Percentiles rank a stretch among this genome's conserved stretches.
phyloP scores from a whole-genome alignment of 1,139 yeast species.

The Yamadazyma membranifaciens region DNA sequence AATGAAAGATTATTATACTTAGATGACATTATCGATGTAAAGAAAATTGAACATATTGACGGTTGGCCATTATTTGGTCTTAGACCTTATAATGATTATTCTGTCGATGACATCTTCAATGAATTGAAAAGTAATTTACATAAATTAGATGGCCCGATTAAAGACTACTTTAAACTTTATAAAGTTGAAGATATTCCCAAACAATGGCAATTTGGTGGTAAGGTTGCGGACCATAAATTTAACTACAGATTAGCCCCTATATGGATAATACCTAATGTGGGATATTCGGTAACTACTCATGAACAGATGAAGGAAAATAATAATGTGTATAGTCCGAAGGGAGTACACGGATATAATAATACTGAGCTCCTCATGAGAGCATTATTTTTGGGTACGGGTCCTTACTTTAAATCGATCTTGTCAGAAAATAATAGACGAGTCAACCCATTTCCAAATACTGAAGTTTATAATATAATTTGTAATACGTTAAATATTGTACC shows the following conservation, averaged over 20 bases:
- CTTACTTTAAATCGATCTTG: constrained; percentile 52
- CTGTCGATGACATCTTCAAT: constrained; percentile 19
- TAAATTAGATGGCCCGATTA: constrained; percentile 17
- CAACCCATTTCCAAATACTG: constrained; percentile 68
- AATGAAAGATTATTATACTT: constrained; percentile 61
- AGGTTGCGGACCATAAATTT: constrained; percentile 36
- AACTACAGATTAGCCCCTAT: constrained; percentile 73
- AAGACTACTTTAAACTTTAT: constrained; percentile 34
- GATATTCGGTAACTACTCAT: constrained; percentile 72
- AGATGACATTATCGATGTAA: constrained; percentile 63
- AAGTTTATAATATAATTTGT: constrained; percentile 73
- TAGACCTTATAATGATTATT: constrained; percentile 47
- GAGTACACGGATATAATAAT: constrained; percentile 84
- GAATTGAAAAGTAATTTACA: constrained; percentile 24
- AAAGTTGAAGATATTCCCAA: constrained; percentile 58
- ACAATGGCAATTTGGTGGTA: constrained; percentile 68
- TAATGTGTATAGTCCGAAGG: constrained; percentile 59
- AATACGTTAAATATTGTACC: constrained; percentile 61
- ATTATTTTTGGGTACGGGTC: constrained; percentile 76
- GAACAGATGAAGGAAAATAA: constrained; percentile 50
- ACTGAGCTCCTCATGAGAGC: constrained; percentile 81
- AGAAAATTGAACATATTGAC: constrained; percentile 59
- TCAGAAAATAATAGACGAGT: constrained; percentile 29
- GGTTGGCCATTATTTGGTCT: constrained; percentile 93
- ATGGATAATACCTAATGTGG: constrained; percentile 82